Evolutionary conservation across 2,329 filamentous ascomycete species (phyloP).

Genomic region (Elsinoe necatrix): DNA sequence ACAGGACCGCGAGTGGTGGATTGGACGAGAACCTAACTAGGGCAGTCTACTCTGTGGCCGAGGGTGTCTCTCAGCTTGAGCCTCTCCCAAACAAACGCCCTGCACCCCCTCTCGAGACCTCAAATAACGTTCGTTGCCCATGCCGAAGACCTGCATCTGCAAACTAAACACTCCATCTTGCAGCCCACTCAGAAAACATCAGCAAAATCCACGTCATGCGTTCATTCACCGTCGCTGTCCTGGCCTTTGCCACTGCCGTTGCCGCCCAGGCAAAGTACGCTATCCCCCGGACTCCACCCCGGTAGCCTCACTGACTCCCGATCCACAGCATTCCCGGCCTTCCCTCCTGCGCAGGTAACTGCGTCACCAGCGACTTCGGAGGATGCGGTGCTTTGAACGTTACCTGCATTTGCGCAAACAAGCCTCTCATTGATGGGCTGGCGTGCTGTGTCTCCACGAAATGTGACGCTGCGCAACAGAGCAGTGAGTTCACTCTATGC

Average conservation of each 20-base stretch:
- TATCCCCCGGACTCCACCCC: background rate
- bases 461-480: conserved; percentile 30
- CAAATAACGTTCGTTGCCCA: background rate
- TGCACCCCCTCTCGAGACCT: background rate
- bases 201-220: background rate
- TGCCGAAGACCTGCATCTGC: background rate
- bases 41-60: background rate
- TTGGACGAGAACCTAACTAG: background rate
- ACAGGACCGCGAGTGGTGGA: too few relatives aligned
- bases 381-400: conserved; percentile 33
- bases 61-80: background rate
- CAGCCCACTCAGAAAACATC: too few relatives aligned
- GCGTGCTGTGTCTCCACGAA: conserved; percentile 35
- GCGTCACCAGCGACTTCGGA: conserved; percentile 32
- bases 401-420: conserved; percentile 36
- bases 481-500: conserved; percentile 23
- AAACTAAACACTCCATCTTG: background rate
- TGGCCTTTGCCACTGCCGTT: conserved; percentile 5
- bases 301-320: background rate
- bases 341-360: conserved; percentile 27
- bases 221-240: background rate
- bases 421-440: conserved; percentile 28
- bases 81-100: background rate
- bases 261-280: background rate
- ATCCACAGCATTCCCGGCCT: conserved; percentile 22